Base-by-base conservation (phyloP, 139 green algal species). In the Ulvella scutata region DNA sequence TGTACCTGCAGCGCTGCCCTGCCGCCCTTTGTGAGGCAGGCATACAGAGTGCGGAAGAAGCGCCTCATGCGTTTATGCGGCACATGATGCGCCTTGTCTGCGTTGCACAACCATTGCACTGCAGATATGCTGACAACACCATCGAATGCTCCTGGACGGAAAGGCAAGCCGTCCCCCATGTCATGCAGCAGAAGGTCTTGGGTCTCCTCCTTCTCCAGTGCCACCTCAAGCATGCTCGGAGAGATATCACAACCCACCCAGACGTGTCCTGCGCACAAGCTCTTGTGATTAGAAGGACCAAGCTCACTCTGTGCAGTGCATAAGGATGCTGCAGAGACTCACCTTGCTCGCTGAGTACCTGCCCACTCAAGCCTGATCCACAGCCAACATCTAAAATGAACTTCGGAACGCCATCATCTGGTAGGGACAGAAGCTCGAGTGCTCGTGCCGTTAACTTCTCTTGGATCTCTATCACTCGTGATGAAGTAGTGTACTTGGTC, bases 81-180 rank as follows among this genome's bases (percentile, higher is more conserved):
- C 43, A 97, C 88, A 60, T 94, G 75, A 2, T 36, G 51, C 20
- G 74, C 81, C 7, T 78, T 86, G 85, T 99, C 94, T 2, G 92
- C 92, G 78, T 96, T 98, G 84, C 93, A 96, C n/a, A 98, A 85
- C 92, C 93, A 97, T 82, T 97, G 93, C 72, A 94, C 81, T 7
- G 89, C 89, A 4, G 77, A 87, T 76, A 93, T 93, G 80, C 75
- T 86, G 75, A 97, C 90, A 40, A 87, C 91, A 1, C 88, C 89
- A 72, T 94, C 87, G 80, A 97, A 90, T 37, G 67, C 73, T 33
- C 84, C 87, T 3, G 44, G 35, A 2, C 88, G 81, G 72, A 98
- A 79, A 0, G 91, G 90, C 78, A 97, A 72, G 0, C 88, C 92
- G 28, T 96, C 87, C 4, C 87, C 89, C 77, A 96, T 83, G 78